Evolutionary conservation across 2,329 filamentous ascomycete species (phyloP).

Genomic region (Juglanconis sp.): DNA sequence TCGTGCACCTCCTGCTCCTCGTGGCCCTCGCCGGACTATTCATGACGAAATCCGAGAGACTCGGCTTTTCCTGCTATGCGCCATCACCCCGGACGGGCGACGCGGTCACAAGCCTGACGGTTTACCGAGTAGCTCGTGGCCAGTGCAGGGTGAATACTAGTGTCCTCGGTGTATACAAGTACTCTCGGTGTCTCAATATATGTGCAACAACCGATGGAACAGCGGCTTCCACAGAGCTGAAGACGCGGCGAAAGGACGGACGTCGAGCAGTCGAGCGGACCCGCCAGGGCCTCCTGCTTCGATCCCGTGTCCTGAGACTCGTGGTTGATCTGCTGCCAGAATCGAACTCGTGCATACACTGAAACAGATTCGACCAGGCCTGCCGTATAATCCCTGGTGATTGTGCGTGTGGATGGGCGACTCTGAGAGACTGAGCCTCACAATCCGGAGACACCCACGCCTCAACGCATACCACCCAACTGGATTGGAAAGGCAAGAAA

Average conservation of each 20-base stretch:
- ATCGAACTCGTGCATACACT: background rate
- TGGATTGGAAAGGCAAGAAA: background rate
- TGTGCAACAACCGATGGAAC: background rate
- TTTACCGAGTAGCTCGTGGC: background rate
- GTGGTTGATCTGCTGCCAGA: background rate
- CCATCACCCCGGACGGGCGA: background rate
- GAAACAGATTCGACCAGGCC: background rate
- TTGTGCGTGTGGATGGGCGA: background rate
- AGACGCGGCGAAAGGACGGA: background rate
- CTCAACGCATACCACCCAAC: background rate
- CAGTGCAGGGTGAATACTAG: background rate
- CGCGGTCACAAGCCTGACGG: background rate
- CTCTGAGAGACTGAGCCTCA: background rate
- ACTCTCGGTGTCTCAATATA: background rate
- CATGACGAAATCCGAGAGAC: background rate
- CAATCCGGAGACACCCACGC: background rate
- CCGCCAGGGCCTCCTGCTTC: background rate
- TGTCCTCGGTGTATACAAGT: background rate
- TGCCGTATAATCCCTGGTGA: background rate
- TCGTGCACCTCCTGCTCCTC: background rate
- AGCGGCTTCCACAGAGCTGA: background rate
- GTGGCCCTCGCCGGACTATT: background rate
- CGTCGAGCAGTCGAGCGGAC: background rate
- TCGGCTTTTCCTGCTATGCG: background rate
- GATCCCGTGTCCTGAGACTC: background rate